phyloP scores from a whole-genome alignment of 768 basidiomycete species.

The Hygrocybe coccinea region DNA sequence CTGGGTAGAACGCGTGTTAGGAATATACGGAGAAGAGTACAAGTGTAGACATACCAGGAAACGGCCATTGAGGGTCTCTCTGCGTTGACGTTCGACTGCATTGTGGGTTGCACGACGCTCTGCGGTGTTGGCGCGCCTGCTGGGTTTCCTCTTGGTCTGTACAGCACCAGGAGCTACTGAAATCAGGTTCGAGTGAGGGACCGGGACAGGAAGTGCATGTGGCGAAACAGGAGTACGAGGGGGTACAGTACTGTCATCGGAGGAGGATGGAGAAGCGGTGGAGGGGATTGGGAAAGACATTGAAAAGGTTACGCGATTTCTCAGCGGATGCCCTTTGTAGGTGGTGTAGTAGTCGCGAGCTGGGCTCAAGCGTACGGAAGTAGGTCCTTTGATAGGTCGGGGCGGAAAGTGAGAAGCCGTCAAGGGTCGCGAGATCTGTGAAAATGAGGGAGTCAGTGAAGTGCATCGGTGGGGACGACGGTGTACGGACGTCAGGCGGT shows the following conservation, averaged over 20 bases:
- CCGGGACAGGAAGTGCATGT: constrained; percentile 33
- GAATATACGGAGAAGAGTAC: constrained; percentile 4
- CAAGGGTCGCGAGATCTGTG: constrained; percentile 91
- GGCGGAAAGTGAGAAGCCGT: constrained; percentile 54
- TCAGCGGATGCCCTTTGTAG: constrained; percentile 13
- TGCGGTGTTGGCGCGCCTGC: constrained; percentile 89
- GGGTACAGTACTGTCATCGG: constrained; percentile 34
- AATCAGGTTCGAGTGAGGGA: constrained; percentile 24
- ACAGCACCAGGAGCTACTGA: constrained; percentile 16
- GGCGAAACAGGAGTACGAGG: constrained; percentile 46
- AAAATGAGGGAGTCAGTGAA: background rate
- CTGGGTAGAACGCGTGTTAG: constrained; percentile 34
- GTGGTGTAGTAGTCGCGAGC: constrained; percentile 46
- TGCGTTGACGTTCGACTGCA: constrained; percentile 88
- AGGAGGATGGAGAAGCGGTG: constrained; percentile 37
- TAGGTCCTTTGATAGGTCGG: constrained; percentile 32
- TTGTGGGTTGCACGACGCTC: constrained; percentile 96
- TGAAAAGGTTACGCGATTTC: constrained; percentile 12
- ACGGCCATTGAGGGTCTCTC: constrained; percentile 89
- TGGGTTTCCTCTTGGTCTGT: constrained; percentile 74
- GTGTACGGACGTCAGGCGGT: constrained; percentile 42
- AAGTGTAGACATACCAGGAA: constrained; percentile 61
- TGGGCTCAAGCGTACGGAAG: constrained; percentile 60
- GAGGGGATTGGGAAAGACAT: constrained; percentile 38
- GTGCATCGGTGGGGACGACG: background rate